These are phyloP conservation scores for Salix dunnii DNA, from an alignment of 345 rosid genomes.

Conservation along the genomic window DNA sequence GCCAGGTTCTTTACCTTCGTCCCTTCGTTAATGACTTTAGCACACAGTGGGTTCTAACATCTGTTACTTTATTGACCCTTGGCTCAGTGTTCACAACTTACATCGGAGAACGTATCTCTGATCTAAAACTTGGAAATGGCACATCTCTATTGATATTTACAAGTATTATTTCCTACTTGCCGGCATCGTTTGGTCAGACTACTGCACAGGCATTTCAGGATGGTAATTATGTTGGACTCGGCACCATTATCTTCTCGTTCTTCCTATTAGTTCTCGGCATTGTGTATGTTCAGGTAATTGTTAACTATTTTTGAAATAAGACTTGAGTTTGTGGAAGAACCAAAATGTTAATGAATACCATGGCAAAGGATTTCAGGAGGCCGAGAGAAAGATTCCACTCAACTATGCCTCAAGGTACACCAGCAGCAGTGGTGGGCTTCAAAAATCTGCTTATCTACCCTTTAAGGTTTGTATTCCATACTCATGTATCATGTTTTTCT, in stretches of 20 bases:
- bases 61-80: constrained; percentile 73
- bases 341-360: constrained; percentile 22
- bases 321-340: constrained; percentile 10
- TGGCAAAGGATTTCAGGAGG: constrained; percentile 73
- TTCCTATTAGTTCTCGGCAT: constrained; percentile 80
- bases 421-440: constrained; percentile 75
- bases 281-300: constrained; percentile 92
- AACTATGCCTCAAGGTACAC: constrained; percentile 93
- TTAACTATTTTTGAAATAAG: constrained; percentile 5
- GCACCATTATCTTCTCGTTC: constrained; percentile 62
- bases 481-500: neutral
- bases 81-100: constrained; percentile 86
- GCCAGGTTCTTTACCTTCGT: constrained; percentile 87
- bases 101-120: constrained; percentile 84
- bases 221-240: constrained; percentile 86
- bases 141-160: constrained; percentile 92
- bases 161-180: constrained; percentile 91
- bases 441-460: constrained; percentile 91
- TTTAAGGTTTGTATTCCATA: constrained; percentile 58
- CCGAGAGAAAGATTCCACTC: constrained; percentile 96
- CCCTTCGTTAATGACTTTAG: constrained; percentile 89
- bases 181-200: constrained; percentile 94
- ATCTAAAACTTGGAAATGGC: constrained; percentile 95
- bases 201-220: constrained; percentile 73
- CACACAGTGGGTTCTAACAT: constrained; percentile 77